Evolutionary conservation across 306 rosid species (phyloP).

Genomic region (Medicago lupulina): DNA sequence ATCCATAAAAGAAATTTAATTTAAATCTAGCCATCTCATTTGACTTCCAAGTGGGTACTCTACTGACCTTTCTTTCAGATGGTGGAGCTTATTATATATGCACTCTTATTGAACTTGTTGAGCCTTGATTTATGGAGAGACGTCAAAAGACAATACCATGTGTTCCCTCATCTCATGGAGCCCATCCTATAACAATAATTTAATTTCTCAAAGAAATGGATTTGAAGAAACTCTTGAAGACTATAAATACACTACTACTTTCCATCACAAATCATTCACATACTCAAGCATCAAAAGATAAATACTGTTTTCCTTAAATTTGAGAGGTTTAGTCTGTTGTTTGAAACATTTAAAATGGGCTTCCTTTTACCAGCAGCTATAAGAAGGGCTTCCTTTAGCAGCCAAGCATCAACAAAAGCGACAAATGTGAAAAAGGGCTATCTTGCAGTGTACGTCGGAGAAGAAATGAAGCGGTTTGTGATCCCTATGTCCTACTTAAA

Average conservation of each 20-base stretch:
- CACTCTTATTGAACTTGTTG: too few relatives aligned
- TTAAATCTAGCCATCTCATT: not conserved
- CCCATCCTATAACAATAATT: not conserved
- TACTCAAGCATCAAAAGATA: not conserved
- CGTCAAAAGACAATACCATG: too few relatives aligned
- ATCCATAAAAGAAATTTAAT: not conserved
- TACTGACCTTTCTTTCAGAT: not conserved
- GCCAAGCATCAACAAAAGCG: conserved; percentile 6
- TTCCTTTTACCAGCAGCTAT: too few relatives aligned
- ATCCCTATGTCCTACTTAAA: not conserved
- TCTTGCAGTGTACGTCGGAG: conserved; percentile 15
- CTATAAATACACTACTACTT: not conserved
- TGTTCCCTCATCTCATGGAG: not conserved
- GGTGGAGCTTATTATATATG: not conserved
- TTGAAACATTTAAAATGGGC: too few relatives aligned
- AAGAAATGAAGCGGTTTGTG: not conserved
- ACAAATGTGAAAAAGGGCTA: not conserved
- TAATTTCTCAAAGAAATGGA: conserved; percentile 1
- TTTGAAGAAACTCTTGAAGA: conserved; percentile 9
- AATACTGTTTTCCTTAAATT: not conserved
- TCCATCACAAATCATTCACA: conserved; percentile 22
- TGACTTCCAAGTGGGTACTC: not conserved
- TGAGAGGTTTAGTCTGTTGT: too few relatives aligned
- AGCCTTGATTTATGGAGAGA: too few relatives aligned
- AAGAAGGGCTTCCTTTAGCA: not conserved